These are phyloP conservation scores for Sistotremastrum niveocremeum DNA, from an alignment of 768 basidiomycete genomes.

Conservation along the genomic window DNA sequence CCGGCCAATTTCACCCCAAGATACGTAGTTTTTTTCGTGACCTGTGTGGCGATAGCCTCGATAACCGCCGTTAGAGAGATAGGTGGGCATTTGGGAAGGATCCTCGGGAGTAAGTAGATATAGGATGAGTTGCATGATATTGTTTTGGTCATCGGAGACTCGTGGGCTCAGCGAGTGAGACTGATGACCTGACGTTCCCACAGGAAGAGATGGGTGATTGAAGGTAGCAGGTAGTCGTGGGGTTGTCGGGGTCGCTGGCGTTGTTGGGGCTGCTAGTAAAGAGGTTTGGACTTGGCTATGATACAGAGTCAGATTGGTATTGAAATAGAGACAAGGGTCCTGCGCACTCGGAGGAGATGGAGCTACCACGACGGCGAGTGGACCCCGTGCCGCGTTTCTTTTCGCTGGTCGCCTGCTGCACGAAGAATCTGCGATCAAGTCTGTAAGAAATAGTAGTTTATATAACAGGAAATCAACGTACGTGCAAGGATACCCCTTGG, in stretches of 20 bases:
- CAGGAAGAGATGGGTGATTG: no score
- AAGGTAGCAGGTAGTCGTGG: conserved; percentile 36
- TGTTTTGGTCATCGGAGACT: no score
- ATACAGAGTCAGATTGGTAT: no score
- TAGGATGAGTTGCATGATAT: no score
- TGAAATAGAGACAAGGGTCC: not conserved
- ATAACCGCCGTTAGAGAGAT: conserved; percentile 3
- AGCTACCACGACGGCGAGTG: conserved; percentile 32
- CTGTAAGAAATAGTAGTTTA: not conserved
- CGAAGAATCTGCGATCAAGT: conserved; percentile 40
- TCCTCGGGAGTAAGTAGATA: not conserved
- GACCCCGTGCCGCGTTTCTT: conserved; percentile 54
- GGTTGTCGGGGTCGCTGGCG: conserved; percentile 42
- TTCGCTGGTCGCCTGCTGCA: conserved; percentile 77
- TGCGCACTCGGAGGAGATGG: not conserved
- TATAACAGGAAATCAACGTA: conserved; percentile 25
- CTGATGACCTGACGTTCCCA: no score
- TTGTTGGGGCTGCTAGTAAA: conserved; percentile 1
- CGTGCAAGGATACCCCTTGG: conserved; percentile 91
- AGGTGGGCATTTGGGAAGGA: not conserved
- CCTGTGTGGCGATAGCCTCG: conserved; percentile 19
- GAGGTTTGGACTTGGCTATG: not conserved
- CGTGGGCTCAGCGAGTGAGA: no score
- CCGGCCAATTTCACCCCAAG: conserved; percentile 64
- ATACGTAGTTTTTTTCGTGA: conserved; percentile 26